Evolutionary conservation across 805 yeast species (phyloP).

Genomic region (Candida ascalaphidarum): DNA sequence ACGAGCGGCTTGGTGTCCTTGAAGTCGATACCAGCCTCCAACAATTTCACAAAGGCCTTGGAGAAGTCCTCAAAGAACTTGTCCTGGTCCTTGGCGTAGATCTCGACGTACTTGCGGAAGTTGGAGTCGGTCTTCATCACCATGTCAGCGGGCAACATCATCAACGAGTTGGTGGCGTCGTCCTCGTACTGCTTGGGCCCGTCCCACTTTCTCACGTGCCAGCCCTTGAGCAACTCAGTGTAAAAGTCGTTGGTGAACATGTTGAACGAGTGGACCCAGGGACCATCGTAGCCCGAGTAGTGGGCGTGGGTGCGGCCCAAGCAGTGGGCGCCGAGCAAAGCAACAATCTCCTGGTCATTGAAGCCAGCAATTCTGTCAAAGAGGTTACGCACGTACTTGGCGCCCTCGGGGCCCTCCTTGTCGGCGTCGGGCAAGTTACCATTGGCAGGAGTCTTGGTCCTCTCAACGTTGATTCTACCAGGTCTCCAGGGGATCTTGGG

Average conservation of each 20-base stretch:
- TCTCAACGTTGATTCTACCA: slow-evolving; percentile 34
- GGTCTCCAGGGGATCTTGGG: slow-evolving; percentile 53
- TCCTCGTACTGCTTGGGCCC: slow-evolving; percentile 35
- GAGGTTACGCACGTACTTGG: slow-evolving; percentile 36
- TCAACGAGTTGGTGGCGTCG: slow-evolving; percentile 27
- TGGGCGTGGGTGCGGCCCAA: slow-evolving; percentile 31
- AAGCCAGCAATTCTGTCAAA: slow-evolving; percentile 41
- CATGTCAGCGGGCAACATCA: slow-evolving; percentile 58
- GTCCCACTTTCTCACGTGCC: slow-evolving; percentile 42
- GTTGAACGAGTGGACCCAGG: slow-evolving; percentile 31
- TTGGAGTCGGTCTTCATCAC: slow-evolving; percentile 39
- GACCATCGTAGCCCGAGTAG: slow-evolving; percentile 33
- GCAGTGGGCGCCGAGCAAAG: slow-evolving; percentile 35
- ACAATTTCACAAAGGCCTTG: slow-evolving; percentile 34
- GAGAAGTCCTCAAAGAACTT: slow-evolving; percentile 43
- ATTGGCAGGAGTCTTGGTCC: slow-evolving; percentile 30
- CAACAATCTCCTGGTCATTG: slow-evolving; percentile 31
- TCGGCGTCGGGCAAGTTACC: slow-evolving; percentile 46
- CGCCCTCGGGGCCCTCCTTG: slow-evolving; percentile 17
- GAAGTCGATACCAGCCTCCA: slow-evolving; percentile 31
- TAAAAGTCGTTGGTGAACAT: slow-evolving; percentile 34
- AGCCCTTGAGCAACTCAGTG: slow-evolving; percentile 35
- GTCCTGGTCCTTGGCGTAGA: slow-evolving; percentile 41
- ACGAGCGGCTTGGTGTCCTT: slow-evolving; percentile 2
- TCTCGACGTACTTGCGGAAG: slow-evolving; percentile 37